Conservation (phyloP, 2,329 filamentous ascomycete species). For the Pyrenophora tritici-repentis region DNA sequence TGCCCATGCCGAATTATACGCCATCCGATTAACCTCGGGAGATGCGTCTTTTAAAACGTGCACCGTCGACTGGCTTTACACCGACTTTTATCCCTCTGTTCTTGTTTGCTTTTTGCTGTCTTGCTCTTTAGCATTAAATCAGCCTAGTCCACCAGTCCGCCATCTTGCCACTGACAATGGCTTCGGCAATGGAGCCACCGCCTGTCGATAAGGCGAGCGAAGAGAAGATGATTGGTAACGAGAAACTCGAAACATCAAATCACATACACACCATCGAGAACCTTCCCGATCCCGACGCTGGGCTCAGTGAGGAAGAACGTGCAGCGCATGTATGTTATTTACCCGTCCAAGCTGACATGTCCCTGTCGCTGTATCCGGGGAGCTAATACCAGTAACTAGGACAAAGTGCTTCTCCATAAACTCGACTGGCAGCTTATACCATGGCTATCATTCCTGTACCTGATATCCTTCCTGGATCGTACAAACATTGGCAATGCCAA, state of each 20-base stretch:
- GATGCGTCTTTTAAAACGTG: no score
- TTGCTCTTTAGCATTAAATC: no score
- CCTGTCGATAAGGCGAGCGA: slow-evolving; percentile 21
- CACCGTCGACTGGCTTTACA: no score
- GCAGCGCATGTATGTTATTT: slow-evolving; percentile 60
- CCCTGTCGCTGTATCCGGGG: neutral
- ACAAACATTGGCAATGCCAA: slow-evolving; percentile 80
- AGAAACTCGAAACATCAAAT: slow-evolving; percentile 13
- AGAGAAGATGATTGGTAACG: slow-evolving; percentile 28
- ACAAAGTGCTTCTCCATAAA: slow-evolving; percentile 65
- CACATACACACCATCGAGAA: slow-evolving; percentile 23
- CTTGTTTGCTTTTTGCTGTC: neutral
- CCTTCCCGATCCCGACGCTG: slow-evolving; percentile 64
- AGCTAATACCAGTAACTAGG: slow-evolving; percentile 49
- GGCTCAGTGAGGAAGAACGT: slow-evolving; percentile 66
- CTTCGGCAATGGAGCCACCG: slow-evolving; percentile 25
- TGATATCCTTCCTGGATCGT: slow-evolving; percentile 71
- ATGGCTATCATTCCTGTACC: slow-evolving; percentile 72
- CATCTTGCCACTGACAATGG: slow-evolving; percentile 17
- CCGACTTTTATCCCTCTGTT: neutral
- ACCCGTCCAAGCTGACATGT: neutral
- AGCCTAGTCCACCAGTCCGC: neutral
- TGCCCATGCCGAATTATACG: no score
- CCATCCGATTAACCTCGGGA: no score
- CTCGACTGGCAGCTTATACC: slow-evolving; percentile 66